Conservation (phyloP, 768 basidiomycete genomes). For the Xanthoconium stramineum region DNA sequence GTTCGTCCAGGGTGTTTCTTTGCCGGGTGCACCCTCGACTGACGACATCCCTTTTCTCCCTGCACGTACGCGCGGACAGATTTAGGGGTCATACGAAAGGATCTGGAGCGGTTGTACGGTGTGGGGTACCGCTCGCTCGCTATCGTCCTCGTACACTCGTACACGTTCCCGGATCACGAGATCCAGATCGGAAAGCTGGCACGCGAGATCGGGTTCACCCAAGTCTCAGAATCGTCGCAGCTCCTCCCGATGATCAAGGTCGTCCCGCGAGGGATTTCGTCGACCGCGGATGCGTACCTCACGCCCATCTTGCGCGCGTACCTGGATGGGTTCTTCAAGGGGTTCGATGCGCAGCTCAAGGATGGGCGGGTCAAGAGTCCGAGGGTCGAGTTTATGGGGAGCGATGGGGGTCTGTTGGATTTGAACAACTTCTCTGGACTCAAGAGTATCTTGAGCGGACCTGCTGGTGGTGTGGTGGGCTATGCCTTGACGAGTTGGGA, state of each 20-base stretch:
- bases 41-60: not conserved
- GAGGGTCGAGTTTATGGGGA: slow-evolving; percentile 93
- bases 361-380: slow-evolving; percentile 57
- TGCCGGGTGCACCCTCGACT: not conserved
- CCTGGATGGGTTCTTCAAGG: slow-evolving; percentile 86
- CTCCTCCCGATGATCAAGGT: slow-evolving; percentile 95
- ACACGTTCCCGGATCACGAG: slow-evolving; percentile 89
- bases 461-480: slow-evolving; percentile 95
- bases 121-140: slow-evolving; percentile 88
- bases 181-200: slow-evolving; percentile 68
- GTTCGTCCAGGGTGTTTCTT: slow-evolving; percentile 23
- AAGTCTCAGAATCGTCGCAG: slow-evolving; percentile 84
- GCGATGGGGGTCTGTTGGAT: slow-evolving; percentile 84
- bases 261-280: slow-evolving; percentile 88
- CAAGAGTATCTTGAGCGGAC: slow-evolving; percentile 90
- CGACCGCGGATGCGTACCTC: slow-evolving; percentile 93
- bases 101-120: slow-evolving; percentile 69
- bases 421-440: slow-evolving; percentile 84
- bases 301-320: slow-evolving; percentile 85
- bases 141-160: slow-evolving; percentile 88
- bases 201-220: slow-evolving; percentile 77
- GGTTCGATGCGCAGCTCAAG: slow-evolving; percentile 75
- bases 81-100: slow-evolving; percentile 45
- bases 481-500: slow-evolving; percentile 92
- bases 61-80: slow-evolving; percentile 39